Conservation (phyloP, 2,329 filamentous ascomycete species). For the Fusarium kyushuense region DNA sequence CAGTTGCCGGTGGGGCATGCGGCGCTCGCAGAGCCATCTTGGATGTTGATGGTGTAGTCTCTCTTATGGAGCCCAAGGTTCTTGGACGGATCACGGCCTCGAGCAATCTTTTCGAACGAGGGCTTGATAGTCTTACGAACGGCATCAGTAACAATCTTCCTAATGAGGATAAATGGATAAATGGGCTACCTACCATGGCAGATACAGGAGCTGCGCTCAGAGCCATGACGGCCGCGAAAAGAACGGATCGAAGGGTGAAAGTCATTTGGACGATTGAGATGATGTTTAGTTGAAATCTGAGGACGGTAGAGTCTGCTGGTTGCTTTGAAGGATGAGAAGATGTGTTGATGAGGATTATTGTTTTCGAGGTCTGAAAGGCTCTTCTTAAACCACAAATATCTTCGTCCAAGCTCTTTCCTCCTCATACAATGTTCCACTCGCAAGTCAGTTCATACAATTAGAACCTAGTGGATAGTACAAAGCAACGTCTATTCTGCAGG, state of each 20-base stretch:
- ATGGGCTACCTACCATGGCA: too few relatives aligned
- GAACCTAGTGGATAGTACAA: too few relatives aligned
- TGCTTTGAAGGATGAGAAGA: background rate
- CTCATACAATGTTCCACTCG: fast-evolving
- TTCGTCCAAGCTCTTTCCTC: fast-evolving
- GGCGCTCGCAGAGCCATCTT: background rate
- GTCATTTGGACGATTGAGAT: background rate
- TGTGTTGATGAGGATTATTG: background rate
- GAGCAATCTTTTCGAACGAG: background rate
- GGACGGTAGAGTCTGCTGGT: background rate
- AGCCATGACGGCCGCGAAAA: background rate
- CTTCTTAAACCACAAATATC: background rate
- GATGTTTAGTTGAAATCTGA: background rate
- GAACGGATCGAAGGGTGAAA: background rate
- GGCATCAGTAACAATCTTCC: background rate
- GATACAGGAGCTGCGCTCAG: background rate
- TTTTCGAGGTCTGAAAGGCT: fast-evolving
- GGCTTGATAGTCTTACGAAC: background rate
- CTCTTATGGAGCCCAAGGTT: background rate
- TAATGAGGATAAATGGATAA: too few relatives aligned
- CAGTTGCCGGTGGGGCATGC: background rate
- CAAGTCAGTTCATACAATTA: background rate
- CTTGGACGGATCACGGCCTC: background rate
- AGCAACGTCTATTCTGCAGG: background rate
- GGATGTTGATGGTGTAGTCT: background rate